Evolutionary conservation across 2,329 filamentous ascomycete genomes (phyloP).

Genomic region (Stylonectria norvegica): DNA sequence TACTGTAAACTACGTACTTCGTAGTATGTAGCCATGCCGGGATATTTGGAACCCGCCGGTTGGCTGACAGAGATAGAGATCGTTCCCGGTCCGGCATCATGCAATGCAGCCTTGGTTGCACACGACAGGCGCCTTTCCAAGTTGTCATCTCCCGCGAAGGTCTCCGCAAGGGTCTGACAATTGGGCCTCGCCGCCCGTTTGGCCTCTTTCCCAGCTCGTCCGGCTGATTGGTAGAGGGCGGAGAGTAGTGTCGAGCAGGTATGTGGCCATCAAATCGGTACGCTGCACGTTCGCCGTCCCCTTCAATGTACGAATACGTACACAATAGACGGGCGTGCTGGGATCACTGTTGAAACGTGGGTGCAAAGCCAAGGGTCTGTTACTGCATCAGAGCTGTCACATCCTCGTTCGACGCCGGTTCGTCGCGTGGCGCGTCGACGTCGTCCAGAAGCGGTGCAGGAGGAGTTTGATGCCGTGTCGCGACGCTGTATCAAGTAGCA

Average conservation of each 20-base stretch:
- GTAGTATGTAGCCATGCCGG: too few species aligned
- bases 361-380: background rate
- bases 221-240: conserved; percentile 26
- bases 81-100: conserved; percentile 1
- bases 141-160: conserved; percentile 7
- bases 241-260: conserved; percentile 22
- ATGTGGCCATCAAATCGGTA: conserved; percentile 26
- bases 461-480: conserved; percentile 5
- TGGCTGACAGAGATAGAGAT: conserved; percentile 2
- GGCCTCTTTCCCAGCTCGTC: conserved; percentile 16
- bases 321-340: conserved; percentile 17
- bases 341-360: conserved; percentile 24
- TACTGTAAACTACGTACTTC: too few species aligned
- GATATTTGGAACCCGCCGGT: too few species aligned
- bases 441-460: conserved; percentile 15
- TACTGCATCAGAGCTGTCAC: conserved; percentile 3
- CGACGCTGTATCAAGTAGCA: background rate
- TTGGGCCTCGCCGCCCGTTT: conserved; percentile 21
- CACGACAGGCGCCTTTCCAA: too few species aligned
- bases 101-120: conserved; percentile 4
- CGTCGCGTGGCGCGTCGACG: conserved; percentile 1
- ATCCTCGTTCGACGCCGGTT: conserved; percentile 6
- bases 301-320: conserved; percentile 13
- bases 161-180: conserved; percentile 13
- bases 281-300: conserved; percentile 24